Percentiles rank a stretch among this genome's conserved stretches.
phyloP scores from a whole-genome alignment of 805 yeast species.

The Komagataella phaffii region DNA sequence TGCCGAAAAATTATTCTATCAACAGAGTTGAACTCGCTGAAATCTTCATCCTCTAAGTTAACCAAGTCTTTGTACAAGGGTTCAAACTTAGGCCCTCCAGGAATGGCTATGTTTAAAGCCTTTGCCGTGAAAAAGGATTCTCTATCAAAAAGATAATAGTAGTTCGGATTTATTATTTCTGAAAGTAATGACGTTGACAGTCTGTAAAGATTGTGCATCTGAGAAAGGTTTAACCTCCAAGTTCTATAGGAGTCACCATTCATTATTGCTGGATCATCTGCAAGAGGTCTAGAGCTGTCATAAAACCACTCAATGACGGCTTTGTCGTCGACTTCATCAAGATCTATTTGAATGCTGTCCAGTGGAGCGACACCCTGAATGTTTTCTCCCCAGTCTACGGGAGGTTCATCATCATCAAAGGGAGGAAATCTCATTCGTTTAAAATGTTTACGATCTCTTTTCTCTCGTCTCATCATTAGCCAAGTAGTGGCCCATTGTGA shows the following conservation, averaged over 20 bases:
- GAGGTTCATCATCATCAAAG: constrained; percentile 96
- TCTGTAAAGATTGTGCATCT: constrained; percentile 53
- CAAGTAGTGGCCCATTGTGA: constrained; percentile 96
- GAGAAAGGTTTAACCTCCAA: constrained; percentile 53
- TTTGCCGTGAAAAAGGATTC: constrained; percentile 82
- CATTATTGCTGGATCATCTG: constrained; percentile 37
- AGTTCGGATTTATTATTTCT: constrained; percentile 44
- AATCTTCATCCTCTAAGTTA: constrained; percentile 58
- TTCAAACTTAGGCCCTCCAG: constrained; percentile 95
- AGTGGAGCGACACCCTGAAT: constrained; percentile 59
- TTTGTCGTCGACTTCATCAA: constrained; percentile 52
- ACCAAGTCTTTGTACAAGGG: constrained; percentile 53
- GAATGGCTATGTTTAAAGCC: constrained; percentile 73
- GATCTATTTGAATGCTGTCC: constrained; percentile 55
- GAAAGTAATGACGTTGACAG: constrained; percentile 60
- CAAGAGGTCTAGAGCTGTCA: constrained; percentile 53
- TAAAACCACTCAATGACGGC: constrained; percentile 65
- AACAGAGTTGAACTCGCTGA: constrained; percentile 79
- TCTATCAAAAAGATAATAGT: constrained; percentile 60
- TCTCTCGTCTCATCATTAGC: constrained; percentile 89
- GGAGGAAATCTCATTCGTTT: constrained; percentile 91
- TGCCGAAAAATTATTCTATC: constrained; percentile 76
- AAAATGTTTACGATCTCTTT: constrained; percentile 80
- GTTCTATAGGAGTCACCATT: constrained; percentile 68
- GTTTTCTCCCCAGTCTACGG: constrained; percentile 70